Conservation (phyloP, 2,329 filamentous ascomycete genomes). For the Trichoderma guizhouense region DNA sequence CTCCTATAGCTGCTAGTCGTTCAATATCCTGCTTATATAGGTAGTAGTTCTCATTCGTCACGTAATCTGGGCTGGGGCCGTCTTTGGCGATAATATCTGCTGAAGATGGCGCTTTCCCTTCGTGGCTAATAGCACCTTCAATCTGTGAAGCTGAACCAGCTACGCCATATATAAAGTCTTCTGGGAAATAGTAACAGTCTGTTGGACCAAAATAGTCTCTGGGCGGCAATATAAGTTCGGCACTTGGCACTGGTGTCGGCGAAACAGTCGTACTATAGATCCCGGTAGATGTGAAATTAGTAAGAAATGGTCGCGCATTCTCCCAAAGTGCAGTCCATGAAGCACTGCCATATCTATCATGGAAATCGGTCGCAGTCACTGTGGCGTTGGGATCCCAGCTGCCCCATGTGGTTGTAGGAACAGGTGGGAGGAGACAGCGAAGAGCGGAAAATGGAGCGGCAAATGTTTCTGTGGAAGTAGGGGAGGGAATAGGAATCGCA, state of each 20-base stretch:
- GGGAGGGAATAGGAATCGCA: conserved; percentile 30
- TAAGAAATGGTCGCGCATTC: conserved; percentile 28
- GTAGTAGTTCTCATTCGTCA: conserved; percentile 51
- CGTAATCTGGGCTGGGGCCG: conserved; percentile 30
- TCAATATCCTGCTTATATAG: conserved; percentile 56
- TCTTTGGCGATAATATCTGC: conserved; percentile 38
- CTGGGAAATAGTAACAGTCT: conserved; percentile 48
- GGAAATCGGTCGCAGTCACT: no score
- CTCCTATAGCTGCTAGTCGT: conserved; percentile 48
- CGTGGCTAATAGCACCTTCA: conserved; percentile 23
- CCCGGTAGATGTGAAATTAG: conserved; percentile 33
- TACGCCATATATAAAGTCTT: conserved; percentile 47
- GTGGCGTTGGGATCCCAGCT: conserved; percentile 34
- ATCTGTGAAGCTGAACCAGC: conserved; percentile 26
- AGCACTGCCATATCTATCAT: conserved; percentile 21
- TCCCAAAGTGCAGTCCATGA: conserved; percentile 35
- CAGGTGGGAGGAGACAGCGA: conserved; percentile 25
- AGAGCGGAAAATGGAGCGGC: conserved; percentile 29
- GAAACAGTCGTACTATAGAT: conserved; percentile 47
- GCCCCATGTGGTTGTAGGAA: conserved; percentile 35
- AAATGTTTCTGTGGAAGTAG: conserved; percentile 31
- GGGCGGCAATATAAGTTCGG: conserved; percentile 54
- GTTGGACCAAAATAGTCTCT: conserved; percentile 46
- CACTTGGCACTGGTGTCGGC: conserved; percentile 52
- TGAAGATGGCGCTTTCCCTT: conserved; percentile 42